phyloP scores from a whole-genome alignment of 2,329 filamentous ascomycete genomes.

The Botrytis aclada region DNA sequence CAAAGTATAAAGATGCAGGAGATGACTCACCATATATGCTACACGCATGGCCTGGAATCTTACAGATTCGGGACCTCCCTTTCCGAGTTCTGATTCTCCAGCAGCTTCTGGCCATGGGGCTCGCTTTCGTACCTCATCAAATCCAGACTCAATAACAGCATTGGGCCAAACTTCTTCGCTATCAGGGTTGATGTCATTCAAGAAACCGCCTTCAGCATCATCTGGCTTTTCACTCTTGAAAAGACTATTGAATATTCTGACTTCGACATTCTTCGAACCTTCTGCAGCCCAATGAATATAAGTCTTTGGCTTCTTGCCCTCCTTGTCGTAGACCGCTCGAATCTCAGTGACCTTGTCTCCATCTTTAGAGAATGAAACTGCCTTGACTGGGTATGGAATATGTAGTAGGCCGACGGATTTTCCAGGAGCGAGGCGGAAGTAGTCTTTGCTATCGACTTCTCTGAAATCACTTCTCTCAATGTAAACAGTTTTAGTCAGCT shows the following conservation, averaged over 20 bases:
- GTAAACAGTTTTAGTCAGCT: conserved; percentile 74
- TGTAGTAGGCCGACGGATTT: conserved; percentile 73
- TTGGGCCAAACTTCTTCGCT: conserved; percentile 76
- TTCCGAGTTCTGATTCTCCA: conserved; percentile 62
- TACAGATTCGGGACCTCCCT: conserved; percentile 67
- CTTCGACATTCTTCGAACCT: conserved; percentile 66
- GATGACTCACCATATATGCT: conserved; percentile 55
- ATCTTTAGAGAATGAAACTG: conserved; percentile 66
- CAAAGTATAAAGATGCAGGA: neutral
- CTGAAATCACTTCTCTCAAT: conserved; percentile 81
- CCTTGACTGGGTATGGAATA: conserved; percentile 66
- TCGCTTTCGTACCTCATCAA: conserved; percentile 68
- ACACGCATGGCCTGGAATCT: conserved; percentile 90
- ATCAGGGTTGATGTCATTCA: conserved; percentile 79
- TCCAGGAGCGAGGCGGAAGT: conserved; percentile 73
- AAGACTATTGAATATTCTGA: conserved; percentile 74
- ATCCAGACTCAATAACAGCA: conserved; percentile 78
- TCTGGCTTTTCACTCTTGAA: conserved; percentile 87
- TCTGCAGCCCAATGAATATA: conserved; percentile 89
- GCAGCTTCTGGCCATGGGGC: conserved; percentile 77
- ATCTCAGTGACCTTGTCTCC: conserved; percentile 62
- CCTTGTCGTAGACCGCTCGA: conserved; percentile 65
- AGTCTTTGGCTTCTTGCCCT: conserved; percentile 71
- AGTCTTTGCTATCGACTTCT: conserved; percentile 67
- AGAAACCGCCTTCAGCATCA: conserved; percentile 72